A percentile compares a stretch with the other conserved stretches of the same genome.
Conservation (phyloP, 2,329 filamentous ascomycete genomes). For the Microascus cirrosus region DNA sequence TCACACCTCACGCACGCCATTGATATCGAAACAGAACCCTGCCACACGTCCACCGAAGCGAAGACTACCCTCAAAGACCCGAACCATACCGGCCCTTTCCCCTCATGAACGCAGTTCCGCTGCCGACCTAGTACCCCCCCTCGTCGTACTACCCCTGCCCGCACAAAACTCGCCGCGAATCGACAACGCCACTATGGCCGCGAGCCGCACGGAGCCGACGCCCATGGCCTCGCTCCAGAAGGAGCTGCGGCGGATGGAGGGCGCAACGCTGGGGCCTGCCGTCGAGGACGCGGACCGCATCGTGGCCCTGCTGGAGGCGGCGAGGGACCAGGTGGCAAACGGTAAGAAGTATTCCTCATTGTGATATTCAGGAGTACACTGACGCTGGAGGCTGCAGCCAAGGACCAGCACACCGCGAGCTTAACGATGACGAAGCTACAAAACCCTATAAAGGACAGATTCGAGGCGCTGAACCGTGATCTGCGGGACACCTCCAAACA, state of each 20-base stretch:
- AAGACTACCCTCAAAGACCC: not conserved
- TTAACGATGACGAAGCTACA: conserved; percentile 75
- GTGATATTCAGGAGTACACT: not conserved
- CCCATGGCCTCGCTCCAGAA: conserved; percentile 50
- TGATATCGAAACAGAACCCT: not conserved
- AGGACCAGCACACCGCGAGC: conserved; percentile 59
- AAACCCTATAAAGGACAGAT: conserved; percentile 68
- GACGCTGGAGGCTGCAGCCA: conserved; percentile 14
- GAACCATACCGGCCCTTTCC: not conserved
- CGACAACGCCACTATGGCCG: not conserved
- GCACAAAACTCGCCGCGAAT: not conserved
- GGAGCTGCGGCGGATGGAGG: conserved; percentile 63
- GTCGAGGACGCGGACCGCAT: conserved; percentile 74
- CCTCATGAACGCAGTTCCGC: not conserved
- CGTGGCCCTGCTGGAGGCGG: conserved; percentile 63
- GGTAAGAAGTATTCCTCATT: conserved; percentile 32
- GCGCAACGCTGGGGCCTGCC: conserved; percentile 55
- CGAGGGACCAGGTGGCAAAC: conserved; percentile 61
- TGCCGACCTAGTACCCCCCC: not conserved
- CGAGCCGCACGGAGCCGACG: conserved; percentile 17
- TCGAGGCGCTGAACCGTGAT: conserved; percentile 70
- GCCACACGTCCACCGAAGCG: not conserved
- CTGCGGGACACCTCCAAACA: conserved; percentile 75
- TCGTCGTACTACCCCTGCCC: not conserved
- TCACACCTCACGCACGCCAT: not conserved